A percentile compares a stretch with the other conserved stretches of the same genome.
Conservation (phyloP, 2,329 filamentous ascomycete genomes). For the Plectosphaerella cucumerina region DNA sequence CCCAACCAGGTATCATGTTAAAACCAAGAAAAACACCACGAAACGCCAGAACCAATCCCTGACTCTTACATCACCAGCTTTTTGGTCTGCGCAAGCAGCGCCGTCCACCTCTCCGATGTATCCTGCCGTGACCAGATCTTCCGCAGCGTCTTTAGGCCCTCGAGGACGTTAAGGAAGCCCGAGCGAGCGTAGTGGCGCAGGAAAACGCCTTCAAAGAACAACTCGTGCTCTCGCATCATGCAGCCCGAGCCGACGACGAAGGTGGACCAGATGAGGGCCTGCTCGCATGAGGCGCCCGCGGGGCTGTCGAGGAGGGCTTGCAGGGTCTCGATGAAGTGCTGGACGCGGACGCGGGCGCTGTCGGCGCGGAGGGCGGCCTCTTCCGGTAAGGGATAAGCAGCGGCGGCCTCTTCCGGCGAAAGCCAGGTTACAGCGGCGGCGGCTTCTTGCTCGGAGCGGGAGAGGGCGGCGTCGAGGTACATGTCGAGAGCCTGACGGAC, state of each 20-base stretch:
- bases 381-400: background rate
- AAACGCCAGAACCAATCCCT: conserved; percentile 8
- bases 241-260: conserved; percentile 21
- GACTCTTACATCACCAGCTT: background rate
- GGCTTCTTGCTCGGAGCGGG: background rate
- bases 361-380: background rate
- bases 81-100: background rate
- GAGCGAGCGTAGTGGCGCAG: conserved; percentile 14
- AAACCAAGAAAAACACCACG: too few species aligned
- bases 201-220: conserved; percentile 15
- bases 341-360: conserved; percentile 14
- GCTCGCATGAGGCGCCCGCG: conserved; percentile 12
- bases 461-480: conserved; percentile 1
- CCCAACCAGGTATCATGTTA: too few species aligned
- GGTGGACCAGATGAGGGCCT: conserved; percentile 21
- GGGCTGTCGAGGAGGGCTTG: conserved; percentile 12
- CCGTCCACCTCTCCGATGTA: background rate
- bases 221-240: conserved; percentile 17
- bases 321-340: conserved; percentile 19
- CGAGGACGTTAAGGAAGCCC: conserved; percentile 19
- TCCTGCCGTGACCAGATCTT: conserved; percentile 15
- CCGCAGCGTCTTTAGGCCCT: conserved; percentile 16
- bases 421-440: background rate
- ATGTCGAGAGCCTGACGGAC: conserved; percentile 10
- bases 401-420: background rate